Evolutionary conservation across 108 stramenopile genomes (phyloP).

Genomic region (Cylindrotheca closterium): DNA sequence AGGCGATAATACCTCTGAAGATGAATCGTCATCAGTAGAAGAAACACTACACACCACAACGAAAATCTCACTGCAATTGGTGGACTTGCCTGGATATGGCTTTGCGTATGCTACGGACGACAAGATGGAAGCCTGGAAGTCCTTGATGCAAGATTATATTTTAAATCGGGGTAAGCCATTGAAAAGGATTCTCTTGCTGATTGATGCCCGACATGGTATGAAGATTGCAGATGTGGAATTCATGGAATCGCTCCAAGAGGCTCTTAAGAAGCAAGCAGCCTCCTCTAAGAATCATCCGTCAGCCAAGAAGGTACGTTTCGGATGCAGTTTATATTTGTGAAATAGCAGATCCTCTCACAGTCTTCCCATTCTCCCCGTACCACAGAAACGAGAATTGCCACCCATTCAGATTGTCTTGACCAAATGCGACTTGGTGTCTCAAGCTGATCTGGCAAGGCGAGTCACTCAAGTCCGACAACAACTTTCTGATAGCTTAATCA

Average conservation of each 20-base stretch:
- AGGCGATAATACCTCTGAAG: background rate
- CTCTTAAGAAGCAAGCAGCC: background rate
- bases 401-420: slow-evolving; percentile 84
- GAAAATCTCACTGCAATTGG: slow-evolving; percentile 53
- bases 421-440: slow-evolving; percentile 81
- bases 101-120: slow-evolving; percentile 78
- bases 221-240: slow-evolving; percentile 75
- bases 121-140: slow-evolving; percentile 48
- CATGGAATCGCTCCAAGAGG: slow-evolving; percentile 43
- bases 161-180: slow-evolving; percentile 52
- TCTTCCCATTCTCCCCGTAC: background rate
- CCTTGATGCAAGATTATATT: slow-evolving; percentile 64
- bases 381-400: slow-evolving; percentile 49
- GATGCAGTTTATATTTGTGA: background rate
- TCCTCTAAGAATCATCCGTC: background rate
- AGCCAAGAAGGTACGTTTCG: background rate
- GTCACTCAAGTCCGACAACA: slow-evolving; percentile 60
- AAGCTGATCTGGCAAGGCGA: slow-evolving; percentile 70
- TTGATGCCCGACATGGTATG: slow-evolving; percentile 85
- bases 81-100: slow-evolving; percentile 85
- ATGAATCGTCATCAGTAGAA: background rate
- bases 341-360: too few species aligned
- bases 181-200: slow-evolving; percentile 71
- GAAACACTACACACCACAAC: slow-evolving; percentile 9
- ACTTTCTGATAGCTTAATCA: slow-evolving; percentile 62